These are phyloP conservation scores for Dothistroma septosporum DNA, from an alignment of 2,329 filamentous ascomycete species.

Conservation along the genomic window DNA sequence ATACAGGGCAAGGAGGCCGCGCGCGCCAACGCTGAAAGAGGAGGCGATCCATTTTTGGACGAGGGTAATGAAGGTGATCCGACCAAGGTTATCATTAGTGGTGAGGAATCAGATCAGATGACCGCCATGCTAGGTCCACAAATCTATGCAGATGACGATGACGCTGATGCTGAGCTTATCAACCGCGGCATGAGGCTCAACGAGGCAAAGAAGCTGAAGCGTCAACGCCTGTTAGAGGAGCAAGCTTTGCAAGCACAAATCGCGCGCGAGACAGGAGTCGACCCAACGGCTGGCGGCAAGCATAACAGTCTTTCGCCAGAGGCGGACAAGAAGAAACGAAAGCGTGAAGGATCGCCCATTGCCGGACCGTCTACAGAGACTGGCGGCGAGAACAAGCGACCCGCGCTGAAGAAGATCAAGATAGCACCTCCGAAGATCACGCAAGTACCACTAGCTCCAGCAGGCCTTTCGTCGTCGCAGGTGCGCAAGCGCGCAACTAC, in stretches of 20 bases:
- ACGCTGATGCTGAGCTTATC: slow-evolving; percentile 60
- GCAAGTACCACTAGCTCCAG: slow-evolving; percentile 44
- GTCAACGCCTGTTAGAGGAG: slow-evolving; percentile 55
- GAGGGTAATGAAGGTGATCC: slow-evolving; percentile 43
- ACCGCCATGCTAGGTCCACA: slow-evolving; percentile 32
- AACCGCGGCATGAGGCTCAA: slow-evolving; percentile 75
- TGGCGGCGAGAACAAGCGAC: slow-evolving; percentile 14
- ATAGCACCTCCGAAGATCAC: slow-evolving; percentile 21
- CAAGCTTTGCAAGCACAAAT: slow-evolving; percentile 35
- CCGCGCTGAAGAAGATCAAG: slow-evolving; percentile 36
- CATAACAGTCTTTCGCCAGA: slow-evolving; percentile 15
- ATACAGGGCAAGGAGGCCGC: slow-evolving; percentile 41
- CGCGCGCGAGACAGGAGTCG: slow-evolving; percentile 31
- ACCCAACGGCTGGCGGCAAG: slow-evolving; percentile 12
- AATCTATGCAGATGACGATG: slow-evolving; percentile 32
- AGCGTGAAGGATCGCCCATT: slow-evolving; percentile 34
- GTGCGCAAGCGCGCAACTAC: slow-evolving; percentile 28
- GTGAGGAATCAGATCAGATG: slow-evolving; percentile 32
- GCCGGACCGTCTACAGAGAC: slow-evolving; percentile 14
- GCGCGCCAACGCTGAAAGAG: slow-evolving; percentile 57
- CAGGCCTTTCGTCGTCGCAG: slow-evolving; percentile 34
- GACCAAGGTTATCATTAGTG: slow-evolving; percentile 33
- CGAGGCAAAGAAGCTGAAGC: slow-evolving; percentile 70
- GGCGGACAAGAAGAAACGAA: slow-evolving; percentile 48
- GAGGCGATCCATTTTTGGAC: slow-evolving; percentile 62